These are phyloP conservation scores for Golubevia pallescens DNA, from an alignment of 1,284 basidiomycete species.

Conservation along the genomic window DNA sequence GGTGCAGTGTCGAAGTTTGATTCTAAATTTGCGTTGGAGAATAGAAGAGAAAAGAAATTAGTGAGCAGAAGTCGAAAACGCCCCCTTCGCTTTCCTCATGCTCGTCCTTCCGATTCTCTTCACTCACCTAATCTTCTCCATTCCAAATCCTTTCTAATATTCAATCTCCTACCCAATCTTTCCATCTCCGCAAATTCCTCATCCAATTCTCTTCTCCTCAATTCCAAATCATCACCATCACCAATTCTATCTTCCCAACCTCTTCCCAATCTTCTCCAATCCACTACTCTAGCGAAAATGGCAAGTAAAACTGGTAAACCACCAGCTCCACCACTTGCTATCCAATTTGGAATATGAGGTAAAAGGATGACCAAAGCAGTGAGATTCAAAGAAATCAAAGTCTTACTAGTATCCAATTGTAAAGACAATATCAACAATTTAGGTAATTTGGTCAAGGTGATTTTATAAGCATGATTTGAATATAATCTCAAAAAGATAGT, in stretches of 20 bases:
- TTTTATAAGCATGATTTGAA: conserved; percentile 50
- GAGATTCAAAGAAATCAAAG: conserved; percentile 39
- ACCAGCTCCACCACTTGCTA: conserved; percentile 45
- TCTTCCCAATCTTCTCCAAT: conserved; percentile 37
- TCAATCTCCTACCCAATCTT: conserved; percentile 40
- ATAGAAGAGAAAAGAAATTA: not conserved
- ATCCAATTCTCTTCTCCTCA: conserved; percentile 24
- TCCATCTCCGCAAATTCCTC: conserved; percentile 39
- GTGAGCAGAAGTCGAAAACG: no score
- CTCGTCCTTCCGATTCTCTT: not conserved
- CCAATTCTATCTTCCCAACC: conserved; percentile 40
- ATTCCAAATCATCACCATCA: conserved; percentile 21
- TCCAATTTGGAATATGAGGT: conserved; percentile 56
- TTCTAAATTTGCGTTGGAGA: no score
- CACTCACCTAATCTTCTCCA: conserved; percentile 34
- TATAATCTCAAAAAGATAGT: conserved; percentile 50
- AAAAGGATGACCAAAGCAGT: conserved; percentile 54
- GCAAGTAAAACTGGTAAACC: conserved; percentile 43
- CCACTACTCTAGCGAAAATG: conserved; percentile 52
- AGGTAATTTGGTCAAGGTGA: conserved; percentile 48
- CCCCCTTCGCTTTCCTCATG: no score
- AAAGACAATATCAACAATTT: conserved; percentile 35
- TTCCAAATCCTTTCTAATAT: conserved; percentile 26
- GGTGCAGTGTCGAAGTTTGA: conserved; percentile 35
- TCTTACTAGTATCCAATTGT: conserved; percentile 46